These are phyloP conservation scores for Rhamnella rubrinervis DNA, from an alignment of 331 rosid species.

Conservation along the genomic window DNA sequence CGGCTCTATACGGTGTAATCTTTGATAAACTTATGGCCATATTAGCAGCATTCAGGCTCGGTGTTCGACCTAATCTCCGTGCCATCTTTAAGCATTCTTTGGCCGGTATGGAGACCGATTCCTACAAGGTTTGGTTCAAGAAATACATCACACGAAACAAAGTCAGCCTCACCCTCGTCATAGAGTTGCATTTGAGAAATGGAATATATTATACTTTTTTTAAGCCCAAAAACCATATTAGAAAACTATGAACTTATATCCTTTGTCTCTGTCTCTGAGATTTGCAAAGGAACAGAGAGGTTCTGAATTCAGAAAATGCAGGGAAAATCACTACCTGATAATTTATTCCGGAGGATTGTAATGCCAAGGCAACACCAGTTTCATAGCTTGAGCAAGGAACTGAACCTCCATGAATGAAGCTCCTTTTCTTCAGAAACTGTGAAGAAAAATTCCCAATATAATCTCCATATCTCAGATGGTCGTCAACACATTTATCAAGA, in stretches of 20 bases:
- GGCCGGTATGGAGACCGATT: slow-evolving; percentile 34
- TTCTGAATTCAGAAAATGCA: neutral
- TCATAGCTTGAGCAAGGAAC: slow-evolving; percentile 68
- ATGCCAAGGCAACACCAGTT: slow-evolving; percentile 76
- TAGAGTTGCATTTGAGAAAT: neutral
- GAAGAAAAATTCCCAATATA: slow-evolving; percentile 46
- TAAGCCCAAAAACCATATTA: neutral
- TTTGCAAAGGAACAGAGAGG: no score
- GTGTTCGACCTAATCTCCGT: slow-evolving; percentile 62
- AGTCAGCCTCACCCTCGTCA: neutral
- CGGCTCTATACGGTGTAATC: slow-evolving; percentile 66
- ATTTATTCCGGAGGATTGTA: slow-evolving; percentile 62
- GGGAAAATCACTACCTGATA: slow-evolving; percentile 47
- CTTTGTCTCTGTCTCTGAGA: no score
- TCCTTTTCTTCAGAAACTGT: slow-evolving; percentile 42
- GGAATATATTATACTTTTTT: neutral
- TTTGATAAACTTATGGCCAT: slow-evolving; percentile 60
- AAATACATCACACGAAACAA: neutral
- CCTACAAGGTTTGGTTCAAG: slow-evolving; percentile 42
- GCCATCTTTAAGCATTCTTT: slow-evolving; percentile 67
- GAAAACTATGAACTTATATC: neutral
- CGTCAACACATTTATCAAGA: slow-evolving; percentile 50
- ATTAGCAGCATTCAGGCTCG: slow-evolving; percentile 50
- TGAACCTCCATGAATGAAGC: slow-evolving; percentile 23
- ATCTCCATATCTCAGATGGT: slow-evolving; percentile 77